Evolutionary conservation across 169 alveolate species (phyloP).

Genomic region (Eimeria sp.): DNA sequence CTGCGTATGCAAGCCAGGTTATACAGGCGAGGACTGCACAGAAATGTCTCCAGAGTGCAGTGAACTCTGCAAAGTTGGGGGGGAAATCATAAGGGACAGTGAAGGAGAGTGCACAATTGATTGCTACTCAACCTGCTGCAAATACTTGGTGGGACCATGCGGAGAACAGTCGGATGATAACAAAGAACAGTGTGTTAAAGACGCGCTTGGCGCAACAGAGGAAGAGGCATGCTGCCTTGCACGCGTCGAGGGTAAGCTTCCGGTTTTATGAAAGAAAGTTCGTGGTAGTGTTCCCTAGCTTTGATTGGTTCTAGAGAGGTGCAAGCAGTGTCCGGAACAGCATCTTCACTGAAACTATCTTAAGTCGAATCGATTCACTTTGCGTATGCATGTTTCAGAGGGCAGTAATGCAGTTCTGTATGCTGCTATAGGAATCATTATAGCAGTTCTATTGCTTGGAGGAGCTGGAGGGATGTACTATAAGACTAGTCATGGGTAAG

Average conservation of each 20-base stretch:
- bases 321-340: background rate
- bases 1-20: conserved; percentile 67
- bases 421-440: conserved; percentile 16
- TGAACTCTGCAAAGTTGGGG: conserved; percentile 60
- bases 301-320: background rate
- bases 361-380: background rate
- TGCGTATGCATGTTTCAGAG: conserved; percentile 27
- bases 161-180: conserved; percentile 1
- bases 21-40: conserved; percentile 49
- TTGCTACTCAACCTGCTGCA: conserved; percentile 73
- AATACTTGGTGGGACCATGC: conserved; percentile 12
- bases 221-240: conserved; percentile 69
- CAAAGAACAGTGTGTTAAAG: conserved; percentile 28
- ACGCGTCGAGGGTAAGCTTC: conserved; percentile 46
- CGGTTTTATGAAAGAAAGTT: background rate
- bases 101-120: conserved; percentile 45
- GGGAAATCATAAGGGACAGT: background rate
- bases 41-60: conserved; percentile 33
- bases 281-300: background rate
- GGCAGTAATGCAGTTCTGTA: conserved; percentile 36
- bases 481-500: background rate
- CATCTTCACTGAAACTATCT: background rate
- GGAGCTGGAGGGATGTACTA: conserved; percentile 74
- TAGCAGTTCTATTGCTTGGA: conserved; percentile 19
- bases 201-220: conserved; percentile 26